A percentile compares a stretch with the other conserved stretches of the same genome.
These are phyloP conservation scores for Aquilaria agallochum DNA, from an alignment of 441 rosid genomes.

Conservation along the genomic window DNA sequence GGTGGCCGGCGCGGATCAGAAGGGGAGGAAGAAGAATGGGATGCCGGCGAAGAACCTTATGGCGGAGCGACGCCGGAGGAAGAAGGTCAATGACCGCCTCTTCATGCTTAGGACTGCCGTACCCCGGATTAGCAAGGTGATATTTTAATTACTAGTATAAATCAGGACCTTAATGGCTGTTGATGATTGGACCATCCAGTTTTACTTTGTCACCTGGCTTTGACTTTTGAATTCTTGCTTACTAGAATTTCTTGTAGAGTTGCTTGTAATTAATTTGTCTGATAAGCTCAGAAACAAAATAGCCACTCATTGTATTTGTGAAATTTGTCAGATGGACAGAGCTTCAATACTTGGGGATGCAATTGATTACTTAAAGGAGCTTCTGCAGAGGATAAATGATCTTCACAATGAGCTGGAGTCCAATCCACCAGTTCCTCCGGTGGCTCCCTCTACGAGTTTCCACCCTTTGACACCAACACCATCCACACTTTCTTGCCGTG, in stretches of 20 bases:
- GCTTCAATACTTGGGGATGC: conserved; percentile 75
- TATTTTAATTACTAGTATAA: not conserved
- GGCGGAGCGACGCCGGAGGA: conserved; percentile 79
- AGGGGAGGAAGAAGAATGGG: conserved; percentile 70
- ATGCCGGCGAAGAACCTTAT: conserved; percentile 76
- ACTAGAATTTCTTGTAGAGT: too few relatives aligned
- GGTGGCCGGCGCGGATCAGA: conserved; percentile 27
- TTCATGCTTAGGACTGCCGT: conserved; percentile 81
- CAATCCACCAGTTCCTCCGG: conserved; percentile 40
- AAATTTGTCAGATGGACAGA: conserved; percentile 53
- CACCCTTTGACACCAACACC: conserved; percentile 63
- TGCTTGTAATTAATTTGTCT: too few relatives aligned
- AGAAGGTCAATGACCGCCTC: conserved; percentile 78
- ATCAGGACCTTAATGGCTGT: too few relatives aligned
- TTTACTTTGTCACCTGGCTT: too few relatives aligned
- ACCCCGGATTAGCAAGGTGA: conserved; percentile 72
- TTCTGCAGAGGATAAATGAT: conserved; percentile 60
- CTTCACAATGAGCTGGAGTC: conserved; percentile 64
- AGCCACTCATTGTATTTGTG: conserved; percentile 5
- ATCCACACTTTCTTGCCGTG: conserved; percentile 46
- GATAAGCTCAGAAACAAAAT: not conserved
- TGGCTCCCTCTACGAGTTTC: conserved; percentile 47
- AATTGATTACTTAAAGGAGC: conserved; percentile 65
- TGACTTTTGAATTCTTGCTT: too few relatives aligned
- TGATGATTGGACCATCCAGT: too few relatives aligned